Evolutionary conservation across 1,139 yeast species (phyloP), one percentile per base, ranked within the genome.

Genomic region (Protomyces pachydermus): DNA sequence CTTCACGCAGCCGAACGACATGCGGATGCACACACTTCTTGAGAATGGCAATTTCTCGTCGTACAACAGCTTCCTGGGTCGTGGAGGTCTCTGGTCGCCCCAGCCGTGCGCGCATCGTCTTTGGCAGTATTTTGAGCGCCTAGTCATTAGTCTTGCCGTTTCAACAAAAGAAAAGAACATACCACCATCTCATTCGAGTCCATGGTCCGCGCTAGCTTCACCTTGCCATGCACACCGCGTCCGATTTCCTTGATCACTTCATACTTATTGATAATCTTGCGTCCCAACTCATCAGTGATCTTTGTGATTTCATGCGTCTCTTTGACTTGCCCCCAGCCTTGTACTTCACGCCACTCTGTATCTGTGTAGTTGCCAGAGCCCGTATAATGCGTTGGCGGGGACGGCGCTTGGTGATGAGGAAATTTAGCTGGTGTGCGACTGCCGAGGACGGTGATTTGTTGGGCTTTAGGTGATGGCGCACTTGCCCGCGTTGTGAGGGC

Each of bases 141-240:
- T 28, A 28, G 32, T 28, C 32, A 28, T 28, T 6, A 28, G 32
- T 28, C 42, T 64, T 35, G 16, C 16, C 25, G 9, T 57, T 56
- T 46, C 35, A 39, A 6, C 25, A 34, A 53, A 28, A 28, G 32
- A 3, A 6, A 5, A 5, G 8, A 28, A 28, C 32, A 5, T 28
- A 28, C 32, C 45, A 58, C 62, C 35, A 58, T 53, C 35, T 58
- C 62, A 39, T 58, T 58, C 16, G 62, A 51, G 20, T 58, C 62
- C 34, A 58, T 18, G 10, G 60, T 95, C 67, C 82, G 82, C 0
- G 97, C 98, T 28, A 95, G 80, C 74, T 93, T 95, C 54, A 95
- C 99, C 74, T 91, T 91, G 18, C 99, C 98, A 75, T 93, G 98
- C 74, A 93, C 97, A 12, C 99, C 99, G 58, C 89, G 81, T 3